A percentile compares a stretch with the other conserved stretches of the same genome.
These are phyloP conservation scores for Huntiella bhutanensis DNA, from an alignment of 2,329 filamentous ascomycete genomes.

Conservation along the genomic window DNA sequence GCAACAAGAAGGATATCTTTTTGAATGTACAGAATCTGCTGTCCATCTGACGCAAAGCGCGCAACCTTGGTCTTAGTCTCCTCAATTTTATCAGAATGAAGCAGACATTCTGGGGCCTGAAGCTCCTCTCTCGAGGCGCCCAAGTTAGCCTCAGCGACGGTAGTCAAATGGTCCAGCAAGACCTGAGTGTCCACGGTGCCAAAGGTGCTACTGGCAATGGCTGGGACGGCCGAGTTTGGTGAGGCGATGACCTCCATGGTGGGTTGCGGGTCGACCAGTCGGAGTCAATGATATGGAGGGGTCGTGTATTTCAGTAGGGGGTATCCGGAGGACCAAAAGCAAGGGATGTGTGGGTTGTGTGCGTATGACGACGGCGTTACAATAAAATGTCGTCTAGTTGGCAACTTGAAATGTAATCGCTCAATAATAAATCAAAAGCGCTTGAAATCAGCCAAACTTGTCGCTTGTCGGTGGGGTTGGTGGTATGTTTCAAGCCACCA, in stretches of 20 bases:
- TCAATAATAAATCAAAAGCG: too few relatives aligned
- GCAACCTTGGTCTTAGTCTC: slow-evolving; percentile 78
- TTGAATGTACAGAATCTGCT: slow-evolving; percentile 77
- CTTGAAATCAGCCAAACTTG: too few relatives aligned
- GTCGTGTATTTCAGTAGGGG: too few relatives aligned
- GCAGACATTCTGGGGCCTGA: slow-evolving; percentile 60
- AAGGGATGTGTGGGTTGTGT: neutral
- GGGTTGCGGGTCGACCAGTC: slow-evolving; percentile 10
- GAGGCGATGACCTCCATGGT: slow-evolving; percentile 34
- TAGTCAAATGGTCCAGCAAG: slow-evolving; percentile 52
- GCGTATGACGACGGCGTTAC: too few relatives aligned
- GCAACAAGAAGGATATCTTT: slow-evolving; percentile 50
- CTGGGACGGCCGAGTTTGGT: slow-evolving; percentile 27
- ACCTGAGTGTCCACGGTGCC: slow-evolving; percentile 45
- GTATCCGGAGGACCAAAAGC: neutral
- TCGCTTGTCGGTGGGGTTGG: too few relatives aligned
- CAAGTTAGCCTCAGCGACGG: slow-evolving; percentile 53
- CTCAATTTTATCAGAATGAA: slow-evolving; percentile 49
- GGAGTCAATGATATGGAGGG: too few relatives aligned
- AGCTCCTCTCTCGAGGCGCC: slow-evolving; percentile 63
- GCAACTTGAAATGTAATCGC: too few relatives aligned
- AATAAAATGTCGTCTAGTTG: too few relatives aligned
- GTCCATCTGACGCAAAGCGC: slow-evolving; percentile 74
- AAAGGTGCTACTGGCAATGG: slow-evolving; percentile 27
- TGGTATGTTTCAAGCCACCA: too few relatives aligned